Evolutionary conservation across 345 rosid species (phyloP).

Genomic region (Alliaria petiolata): DNA sequence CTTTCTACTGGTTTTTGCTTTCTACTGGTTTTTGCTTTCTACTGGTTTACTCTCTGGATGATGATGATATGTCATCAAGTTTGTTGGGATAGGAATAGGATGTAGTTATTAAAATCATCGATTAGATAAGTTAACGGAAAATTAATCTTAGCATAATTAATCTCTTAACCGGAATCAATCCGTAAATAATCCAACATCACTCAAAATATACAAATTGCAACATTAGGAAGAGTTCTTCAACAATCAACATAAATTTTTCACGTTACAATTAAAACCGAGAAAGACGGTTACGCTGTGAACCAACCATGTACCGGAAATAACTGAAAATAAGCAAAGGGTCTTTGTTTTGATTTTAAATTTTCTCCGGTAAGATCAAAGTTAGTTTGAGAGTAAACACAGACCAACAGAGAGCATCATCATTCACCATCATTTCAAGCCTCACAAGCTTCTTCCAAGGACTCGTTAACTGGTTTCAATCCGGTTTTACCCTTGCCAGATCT

Average conservation of each 20-base stretch:
- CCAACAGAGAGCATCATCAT: conserved; percentile 14
- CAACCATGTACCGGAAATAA: conserved; percentile 24
- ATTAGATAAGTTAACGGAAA: neutral
- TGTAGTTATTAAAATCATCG: neutral
- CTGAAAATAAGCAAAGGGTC: conserved; percentile 22
- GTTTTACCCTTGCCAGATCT: conserved; percentile 39
- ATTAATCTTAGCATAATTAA: neutral
- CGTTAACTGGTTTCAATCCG: conserved; percentile 40
- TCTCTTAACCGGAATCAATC: neutral
- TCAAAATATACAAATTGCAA: conserved; percentile 13
- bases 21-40: conserved; percentile 7
- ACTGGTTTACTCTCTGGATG: conserved; percentile 7
- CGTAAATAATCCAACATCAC: neutral
- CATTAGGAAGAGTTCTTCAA: conserved; percentile 18
- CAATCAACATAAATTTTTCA: conserved; percentile 19
- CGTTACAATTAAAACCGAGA: conserved; percentile 15
- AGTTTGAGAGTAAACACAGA: conserved; percentile 21
- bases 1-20: conserved; percentile 3
- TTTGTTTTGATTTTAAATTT: conserved; percentile 13
- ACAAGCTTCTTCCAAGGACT: conserved; percentile 35
- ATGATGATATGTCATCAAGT: neutral
- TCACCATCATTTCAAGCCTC: conserved; percentile 24
- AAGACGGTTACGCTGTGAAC: conserved; percentile 25
- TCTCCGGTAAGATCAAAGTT: conserved; percentile 19
- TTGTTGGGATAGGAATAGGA: too few species aligned